Base-by-base conservation (phyloP, 169 alveolate species). In the Plasmodium gonderi region DNA sequence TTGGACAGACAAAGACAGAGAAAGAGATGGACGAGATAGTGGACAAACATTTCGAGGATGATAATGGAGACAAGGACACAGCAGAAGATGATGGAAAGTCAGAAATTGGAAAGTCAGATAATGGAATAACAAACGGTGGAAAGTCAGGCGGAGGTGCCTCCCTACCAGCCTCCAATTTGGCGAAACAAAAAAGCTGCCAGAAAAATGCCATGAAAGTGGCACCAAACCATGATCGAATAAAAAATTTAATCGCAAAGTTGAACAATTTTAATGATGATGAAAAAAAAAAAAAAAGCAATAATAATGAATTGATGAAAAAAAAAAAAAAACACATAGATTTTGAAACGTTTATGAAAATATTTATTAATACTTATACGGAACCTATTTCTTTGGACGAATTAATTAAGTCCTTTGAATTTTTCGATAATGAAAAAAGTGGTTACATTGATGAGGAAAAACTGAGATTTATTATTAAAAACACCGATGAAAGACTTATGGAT, bases 341-440 rank as follows among this genome's bases (percentile, higher is more conserved):
- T 90, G 94, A 90, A 65, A 47, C 79, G 7, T 90, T 90, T 78
- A 33, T 90, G 77, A 90, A 69, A 49, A 77, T 90, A 77, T 78
- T 90, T 90, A 65, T 78, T 29, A 38, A 64, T 12, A 78, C 51
- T 40, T 90, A 90, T 90, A 33, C 89, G 7, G 91, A 90, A 77
- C 94, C 94, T 23, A 77, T 78, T 72, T 78, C 94, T 5, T 11
- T 90, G 36, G 47, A 77, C 51, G 80, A 77, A 38, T 49, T 90
- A 60, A 65, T 90, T 26, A 90, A 49, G 33, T 90, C 75, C n/a
- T 90, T 90, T 90, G 82, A 90, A 90, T 64, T 77, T 23, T 90
- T 90, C 20, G 94, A 90, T 40, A 90, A 51, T 77, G 90, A 90
- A 90, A 90, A 90, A 77, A 77, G 47, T 17, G 94, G 94, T 23